phyloP scores from a whole-genome alignment of 2,329 filamentous ascomycete species.

The Neurospora crassa region DNA sequence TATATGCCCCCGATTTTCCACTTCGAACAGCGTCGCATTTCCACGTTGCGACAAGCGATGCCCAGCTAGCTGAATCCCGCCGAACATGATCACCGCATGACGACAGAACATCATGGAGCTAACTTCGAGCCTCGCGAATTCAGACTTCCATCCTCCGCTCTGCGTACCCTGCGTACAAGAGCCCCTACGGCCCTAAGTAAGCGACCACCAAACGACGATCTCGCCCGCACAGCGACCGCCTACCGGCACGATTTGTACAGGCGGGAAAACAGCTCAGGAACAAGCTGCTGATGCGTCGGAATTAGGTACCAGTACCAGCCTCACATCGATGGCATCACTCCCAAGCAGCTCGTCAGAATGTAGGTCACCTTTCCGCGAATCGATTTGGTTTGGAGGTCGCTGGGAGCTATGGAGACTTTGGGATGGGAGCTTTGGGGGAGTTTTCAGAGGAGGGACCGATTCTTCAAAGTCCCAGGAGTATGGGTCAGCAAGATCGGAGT shows the following conservation, averaged over 20 bases:
- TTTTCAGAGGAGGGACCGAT: neutral
- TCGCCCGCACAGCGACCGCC: neutral
- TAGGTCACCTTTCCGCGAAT: constrained; percentile 29
- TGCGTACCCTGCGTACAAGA: constrained; percentile 40
- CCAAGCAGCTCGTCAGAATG: constrained; percentile 37
- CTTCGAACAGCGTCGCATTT: neutral
- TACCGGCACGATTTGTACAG: constrained; percentile 8
- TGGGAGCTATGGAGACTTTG: neutral
- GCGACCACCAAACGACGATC: constrained; percentile 20
- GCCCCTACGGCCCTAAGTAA: constrained; percentile 58
- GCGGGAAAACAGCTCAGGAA: constrained; percentile 8
- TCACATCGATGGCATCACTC: constrained; percentile 43
- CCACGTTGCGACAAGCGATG: neutral
- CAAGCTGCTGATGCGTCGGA: constrained; percentile 20
- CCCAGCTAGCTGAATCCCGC: neutral
- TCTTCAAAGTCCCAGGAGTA: neutral
- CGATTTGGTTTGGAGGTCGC: neutral
- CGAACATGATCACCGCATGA: neutral
- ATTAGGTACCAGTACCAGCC: constrained; percentile 50
- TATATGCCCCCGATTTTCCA: neutral
- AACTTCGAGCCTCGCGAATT: constrained; percentile 16
- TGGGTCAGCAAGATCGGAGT: neutral
- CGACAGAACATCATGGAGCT: constrained; percentile 15
- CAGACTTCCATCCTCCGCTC: constrained; percentile 38
- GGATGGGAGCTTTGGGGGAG: neutral